phyloP scores from a whole-genome alignment of 2,329 filamentous ascomycete species.

The Epichloe baconii region DNA sequence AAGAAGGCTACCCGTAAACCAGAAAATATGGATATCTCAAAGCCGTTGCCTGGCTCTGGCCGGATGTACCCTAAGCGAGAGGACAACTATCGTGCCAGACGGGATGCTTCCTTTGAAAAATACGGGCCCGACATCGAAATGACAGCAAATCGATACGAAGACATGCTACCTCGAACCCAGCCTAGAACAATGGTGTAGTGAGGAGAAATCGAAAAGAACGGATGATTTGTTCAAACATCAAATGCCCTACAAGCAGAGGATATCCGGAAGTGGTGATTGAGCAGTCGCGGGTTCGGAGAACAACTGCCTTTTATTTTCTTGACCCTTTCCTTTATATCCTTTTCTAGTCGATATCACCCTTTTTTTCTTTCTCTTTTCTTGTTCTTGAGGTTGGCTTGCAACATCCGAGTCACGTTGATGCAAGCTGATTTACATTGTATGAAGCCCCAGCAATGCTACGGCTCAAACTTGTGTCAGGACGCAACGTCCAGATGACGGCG shows the following conservation, averaged over 20 bases:
- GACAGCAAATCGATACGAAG: constrained; percentile 41
- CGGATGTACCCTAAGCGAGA: constrained; percentile 23
- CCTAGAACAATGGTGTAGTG: constrained; percentile 31
- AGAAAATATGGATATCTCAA: constrained; percentile 31
- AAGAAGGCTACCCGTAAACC: constrained; percentile 5
- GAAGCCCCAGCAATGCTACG: neutral
- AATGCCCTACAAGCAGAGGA: neutral
- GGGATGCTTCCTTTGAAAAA: constrained; percentile 21
- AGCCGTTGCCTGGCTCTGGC: constrained; percentile 35
- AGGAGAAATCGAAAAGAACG: neutral
- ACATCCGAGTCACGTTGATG: neutral
- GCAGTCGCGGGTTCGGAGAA: neutral
- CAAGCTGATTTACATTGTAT: neutral
- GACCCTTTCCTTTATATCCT: neutral
- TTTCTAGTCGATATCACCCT: neutral
- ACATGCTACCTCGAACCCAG: constrained; percentile 39
- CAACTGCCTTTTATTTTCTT: neutral
- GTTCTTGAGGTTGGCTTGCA: neutral
- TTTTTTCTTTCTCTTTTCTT: neutral
- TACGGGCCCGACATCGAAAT: constrained; percentile 34
- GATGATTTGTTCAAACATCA: neutral
- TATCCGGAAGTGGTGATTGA: neutral
- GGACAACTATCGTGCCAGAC: constrained; percentile 9
- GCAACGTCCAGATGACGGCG: neutral
- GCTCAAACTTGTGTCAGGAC: neutral